Percentiles rank a stretch among this genome's conserved stretches.
Evolutionary conservation across 2,329 filamentous ascomycete species (phyloP).

Genomic region (Acrocalymma vagum): DNA sequence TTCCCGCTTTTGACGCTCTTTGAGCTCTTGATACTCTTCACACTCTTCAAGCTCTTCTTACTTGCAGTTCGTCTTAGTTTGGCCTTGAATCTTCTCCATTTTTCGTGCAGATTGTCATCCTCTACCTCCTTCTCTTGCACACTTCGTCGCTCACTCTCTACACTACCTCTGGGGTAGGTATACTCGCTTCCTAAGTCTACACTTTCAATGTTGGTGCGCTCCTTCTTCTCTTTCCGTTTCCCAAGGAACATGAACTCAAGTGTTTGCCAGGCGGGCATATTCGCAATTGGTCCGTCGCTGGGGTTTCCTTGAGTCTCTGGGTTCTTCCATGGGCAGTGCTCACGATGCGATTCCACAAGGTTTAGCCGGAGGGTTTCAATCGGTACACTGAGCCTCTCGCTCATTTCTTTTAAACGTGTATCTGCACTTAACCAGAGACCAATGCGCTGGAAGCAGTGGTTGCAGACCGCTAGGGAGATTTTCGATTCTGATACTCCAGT

Average conservation of each 20-base stretch:
- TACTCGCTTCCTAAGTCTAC: conserved; percentile 34
- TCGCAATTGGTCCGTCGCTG: conserved; percentile 35
- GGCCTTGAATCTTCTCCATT: conserved; percentile 46
- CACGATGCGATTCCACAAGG: conserved; percentile 47
- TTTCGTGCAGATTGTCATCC: conserved; percentile 31
- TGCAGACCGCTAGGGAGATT: conserved; percentile 79
- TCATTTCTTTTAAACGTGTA: conserved; percentile 41
- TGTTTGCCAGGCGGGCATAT: conserved; percentile 46
- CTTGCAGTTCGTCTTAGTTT: conserved; percentile 42
- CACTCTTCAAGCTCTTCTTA: conserved; percentile 44
- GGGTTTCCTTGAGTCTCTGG: conserved; percentile 40
- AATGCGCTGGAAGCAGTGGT: conserved; percentile 85
- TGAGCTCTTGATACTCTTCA: conserved; percentile 39
- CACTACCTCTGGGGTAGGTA: conserved; percentile 16
- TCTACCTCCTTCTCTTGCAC: conserved; percentile 19
- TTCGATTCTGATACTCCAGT: conserved; percentile 65
- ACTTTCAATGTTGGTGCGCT: conserved; percentile 24
- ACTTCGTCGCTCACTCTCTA: conserved; percentile 18
- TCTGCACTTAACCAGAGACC: conserved; percentile 87
- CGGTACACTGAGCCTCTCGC: conserved; percentile 38
- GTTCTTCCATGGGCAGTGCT: conserved; percentile 53
- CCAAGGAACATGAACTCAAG: conserved; percentile 42
- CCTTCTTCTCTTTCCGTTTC: conserved; percentile 19
- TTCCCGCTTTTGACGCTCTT: conserved; percentile 30
- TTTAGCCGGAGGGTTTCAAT: conserved; percentile 43